phyloP scores from a whole-genome alignment of 805 yeast genomes.

The Teunomyces funiuensis region DNA sequence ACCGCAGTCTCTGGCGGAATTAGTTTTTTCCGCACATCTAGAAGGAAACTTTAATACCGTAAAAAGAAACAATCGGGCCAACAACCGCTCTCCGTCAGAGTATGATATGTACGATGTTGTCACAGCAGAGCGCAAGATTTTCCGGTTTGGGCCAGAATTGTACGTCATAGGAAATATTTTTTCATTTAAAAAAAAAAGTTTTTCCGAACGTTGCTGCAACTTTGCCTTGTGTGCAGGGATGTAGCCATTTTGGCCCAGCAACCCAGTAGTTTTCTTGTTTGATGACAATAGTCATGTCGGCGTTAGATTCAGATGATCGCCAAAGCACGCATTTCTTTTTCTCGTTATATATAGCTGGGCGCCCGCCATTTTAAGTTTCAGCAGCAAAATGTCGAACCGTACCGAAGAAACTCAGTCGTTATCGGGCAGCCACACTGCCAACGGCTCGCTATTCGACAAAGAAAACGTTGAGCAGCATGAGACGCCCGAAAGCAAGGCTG shows the following conservation, averaged over 20 bases:
- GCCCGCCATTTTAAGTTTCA: neutral
- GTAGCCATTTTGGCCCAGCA: too few species aligned
- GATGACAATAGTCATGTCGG: too few species aligned
- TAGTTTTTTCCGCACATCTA: too few species aligned
- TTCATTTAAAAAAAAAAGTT: too few species aligned
- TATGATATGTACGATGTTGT: neutral
- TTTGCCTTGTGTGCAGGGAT: neutral
- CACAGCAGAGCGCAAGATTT: neutral
- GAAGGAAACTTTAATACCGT: too few species aligned
- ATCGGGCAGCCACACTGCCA: conserved; percentile 5
- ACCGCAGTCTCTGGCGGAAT: too few species aligned
- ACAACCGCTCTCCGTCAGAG: too few species aligned
- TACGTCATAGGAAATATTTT: too few species aligned
- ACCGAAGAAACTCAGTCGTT: neutral
- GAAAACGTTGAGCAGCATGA: neutral
- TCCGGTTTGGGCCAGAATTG: neutral
- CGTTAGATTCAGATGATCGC: too few species aligned
- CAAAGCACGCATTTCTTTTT: neutral
- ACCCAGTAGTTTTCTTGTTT: too few species aligned
- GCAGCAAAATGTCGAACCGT: neutral
- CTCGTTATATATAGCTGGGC: neutral
- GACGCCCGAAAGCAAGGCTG: conserved; percentile 1
- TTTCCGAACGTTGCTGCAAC: neutral
- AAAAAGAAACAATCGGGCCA: too few species aligned
- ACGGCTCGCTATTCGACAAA: conserved; percentile 9